Evolutionary conservation across 306 rosid genomes (phyloP).

Genomic region (Myrica gale): DNA sequence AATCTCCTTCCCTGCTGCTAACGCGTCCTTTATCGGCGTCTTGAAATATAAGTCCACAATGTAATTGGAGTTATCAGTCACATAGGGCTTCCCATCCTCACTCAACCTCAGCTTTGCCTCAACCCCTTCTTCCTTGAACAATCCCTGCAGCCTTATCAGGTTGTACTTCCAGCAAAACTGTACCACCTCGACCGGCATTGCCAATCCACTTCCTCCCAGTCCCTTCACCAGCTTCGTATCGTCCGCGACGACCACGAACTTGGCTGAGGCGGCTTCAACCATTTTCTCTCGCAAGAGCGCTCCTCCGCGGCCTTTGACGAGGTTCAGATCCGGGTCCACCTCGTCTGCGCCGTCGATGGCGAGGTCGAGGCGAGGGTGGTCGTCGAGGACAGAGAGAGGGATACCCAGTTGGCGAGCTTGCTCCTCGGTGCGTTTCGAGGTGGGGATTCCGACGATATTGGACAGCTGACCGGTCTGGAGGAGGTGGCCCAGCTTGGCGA

Average conservation of each 20-base stretch:
- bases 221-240: constrained; percentile 70
- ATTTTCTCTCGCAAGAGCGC: constrained; percentile 73
- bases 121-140: constrained; percentile 65
- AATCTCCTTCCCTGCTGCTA: constrained; percentile 69
- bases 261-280: constrained; percentile 83
- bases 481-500: constrained; percentile 68
- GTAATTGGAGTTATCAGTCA: constrained; percentile 71
- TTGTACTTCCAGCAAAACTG: constrained; percentile 89
- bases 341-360: constrained; percentile 90
- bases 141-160: constrained; percentile 49
- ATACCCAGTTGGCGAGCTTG: constrained; percentile 73
- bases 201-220: constrained; percentile 69
- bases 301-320: constrained; percentile 85
- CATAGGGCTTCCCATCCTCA: constrained; percentile 56
- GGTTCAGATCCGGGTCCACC: constrained; percentile 69
- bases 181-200: constrained; percentile 91
- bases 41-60: constrained; percentile 78
- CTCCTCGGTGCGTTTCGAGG: constrained; percentile 84
- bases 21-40: constrained; percentile 56
- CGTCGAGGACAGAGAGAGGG: constrained; percentile 74
- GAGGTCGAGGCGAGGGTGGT: constrained; percentile 66
- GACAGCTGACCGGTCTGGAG: constrained; percentile 54
- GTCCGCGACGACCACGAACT: constrained; percentile 69
- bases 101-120: constrained; percentile 68
- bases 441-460: constrained; percentile 72